These are phyloP conservation scores for Blastocystis sp. DNA, from an alignment of 352 stramenopile genomes.

Conservation along the genomic window DNA sequence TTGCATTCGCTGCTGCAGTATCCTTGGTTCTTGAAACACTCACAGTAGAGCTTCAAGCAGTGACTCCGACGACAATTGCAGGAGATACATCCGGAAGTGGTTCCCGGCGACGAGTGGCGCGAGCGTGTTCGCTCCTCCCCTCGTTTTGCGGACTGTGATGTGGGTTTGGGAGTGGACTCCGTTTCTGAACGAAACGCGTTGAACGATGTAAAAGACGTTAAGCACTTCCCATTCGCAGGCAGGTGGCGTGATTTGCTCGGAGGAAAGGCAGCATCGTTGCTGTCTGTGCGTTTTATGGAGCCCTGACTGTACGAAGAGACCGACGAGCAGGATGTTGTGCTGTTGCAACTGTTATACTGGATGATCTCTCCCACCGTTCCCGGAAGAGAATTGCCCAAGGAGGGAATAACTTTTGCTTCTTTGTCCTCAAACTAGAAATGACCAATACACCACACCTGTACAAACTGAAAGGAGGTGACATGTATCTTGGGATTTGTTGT, in stretches of 20 bases:
- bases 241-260: neutral
- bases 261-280: constrained; percentile 7
- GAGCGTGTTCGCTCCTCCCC: neutral
- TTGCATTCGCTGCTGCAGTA: constrained; percentile 73
- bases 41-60: constrained; percentile 95
- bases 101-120: neutral
- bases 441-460: neutral
- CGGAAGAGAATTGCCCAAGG: neutral
- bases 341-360: neutral
- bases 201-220: neutral
- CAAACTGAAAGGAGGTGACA: constrained; percentile 25
- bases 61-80: constrained; percentile 89
- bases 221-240: neutral
- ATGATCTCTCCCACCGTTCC: neutral
- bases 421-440: constrained; percentile 5
- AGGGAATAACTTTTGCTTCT: neutral
- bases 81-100: neutral
- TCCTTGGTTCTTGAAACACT: constrained; percentile 82
- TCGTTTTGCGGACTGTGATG: neutral
- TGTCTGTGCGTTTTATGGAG: constrained; percentile 12
- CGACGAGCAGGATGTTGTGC: neutral
- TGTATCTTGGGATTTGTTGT: neutral
- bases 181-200: neutral
- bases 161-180: neutral
- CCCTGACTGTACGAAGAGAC: neutral